Percentiles rank a stretch among this genome's conserved stretches.
phyloP scores from a whole-genome alignment of 1,284 basidiomycete species.

The Leucoagaricus sp. region DNA sequence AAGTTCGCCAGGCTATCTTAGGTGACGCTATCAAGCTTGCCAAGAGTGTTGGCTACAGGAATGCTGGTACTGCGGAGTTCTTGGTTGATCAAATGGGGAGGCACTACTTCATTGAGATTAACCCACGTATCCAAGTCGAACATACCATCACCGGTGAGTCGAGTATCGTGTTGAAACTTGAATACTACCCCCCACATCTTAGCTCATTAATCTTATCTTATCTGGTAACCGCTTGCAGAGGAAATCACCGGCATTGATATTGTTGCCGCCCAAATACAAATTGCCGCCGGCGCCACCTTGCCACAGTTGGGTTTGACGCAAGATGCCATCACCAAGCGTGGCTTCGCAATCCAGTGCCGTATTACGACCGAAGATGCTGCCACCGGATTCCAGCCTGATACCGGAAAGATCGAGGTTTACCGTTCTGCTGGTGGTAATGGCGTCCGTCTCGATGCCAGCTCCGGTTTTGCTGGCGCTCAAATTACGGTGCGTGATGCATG shows the following conservation, averaged over 20 bases:
- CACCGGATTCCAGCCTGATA: constrained; percentile 94
- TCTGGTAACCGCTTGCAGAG: constrained; percentile 52
- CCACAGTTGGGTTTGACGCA: constrained; percentile 97
- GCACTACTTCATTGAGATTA: constrained; percentile 99
- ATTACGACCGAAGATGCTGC: constrained; percentile 99
- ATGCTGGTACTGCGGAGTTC: constrained; percentile 97
- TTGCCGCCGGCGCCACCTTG: constrained; percentile 95
- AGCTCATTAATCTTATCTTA: constrained; percentile 14
- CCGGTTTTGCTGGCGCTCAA: constrained; percentile 98
- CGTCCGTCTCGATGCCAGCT: constrained; percentile 95
- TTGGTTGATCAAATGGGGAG: constrained; percentile 94
- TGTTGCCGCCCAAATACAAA: constrained; percentile 98
- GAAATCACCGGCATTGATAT: constrained; percentile 99
- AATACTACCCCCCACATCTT: not conserved
- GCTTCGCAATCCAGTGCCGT: constrained; percentile 98
- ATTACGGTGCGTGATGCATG: constrained; percentile 74
- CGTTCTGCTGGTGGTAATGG: constrained; percentile 98
- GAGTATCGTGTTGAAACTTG: not conserved
- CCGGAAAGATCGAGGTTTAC: constrained; percentile 99
- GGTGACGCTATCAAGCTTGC: constrained; percentile 94
- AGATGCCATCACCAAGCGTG: constrained; percentile 94
- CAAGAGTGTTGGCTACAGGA: constrained; percentile 90
- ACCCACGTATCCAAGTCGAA: constrained; percentile 98
- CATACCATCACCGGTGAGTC: constrained; percentile 90
- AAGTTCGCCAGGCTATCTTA: constrained; percentile 87